A percentile compares a stretch with the other conserved stretches of the same genome.
Evolutionary conservation across 1,139 yeast genomes (phyloP).

Genomic region (Lodderomyces elongisporus): DNA sequence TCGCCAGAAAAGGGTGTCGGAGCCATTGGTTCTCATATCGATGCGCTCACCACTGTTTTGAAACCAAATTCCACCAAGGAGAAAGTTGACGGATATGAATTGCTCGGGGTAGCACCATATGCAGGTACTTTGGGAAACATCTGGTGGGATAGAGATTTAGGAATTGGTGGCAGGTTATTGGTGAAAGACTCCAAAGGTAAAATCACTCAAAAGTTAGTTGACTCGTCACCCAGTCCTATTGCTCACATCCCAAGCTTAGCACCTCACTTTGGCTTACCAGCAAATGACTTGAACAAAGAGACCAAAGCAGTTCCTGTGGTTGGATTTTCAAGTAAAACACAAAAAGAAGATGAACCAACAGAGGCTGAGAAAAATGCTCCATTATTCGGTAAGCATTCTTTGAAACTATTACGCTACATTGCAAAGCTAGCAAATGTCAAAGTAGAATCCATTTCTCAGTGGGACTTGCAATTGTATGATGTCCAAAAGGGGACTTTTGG

Average conservation of each 20-base stretch:
- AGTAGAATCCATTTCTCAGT: slow-evolving; percentile 24
- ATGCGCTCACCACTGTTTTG: slow-evolving; percentile 35
- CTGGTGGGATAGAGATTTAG: slow-evolving; percentile 46
- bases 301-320: slow-evolving; percentile 41
- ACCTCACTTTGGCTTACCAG: slow-evolving; percentile 36
- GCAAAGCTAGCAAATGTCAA: slow-evolving; percentile 25
- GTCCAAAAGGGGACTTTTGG: slow-evolving; percentile 39
- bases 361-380: slow-evolving; percentile 33
- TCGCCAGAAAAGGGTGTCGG: slow-evolving; percentile 34
- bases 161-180: slow-evolving; percentile 41
- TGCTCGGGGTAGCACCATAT: slow-evolving; percentile 42
- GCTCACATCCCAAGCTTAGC: slow-evolving; percentile 42
- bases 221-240: slow-evolving; percentile 35
- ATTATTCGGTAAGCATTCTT: slow-evolving; percentile 34
- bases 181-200: slow-evolving; percentile 22
- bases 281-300: slow-evolving; percentile 32
- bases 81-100: slow-evolving; percentile 35
- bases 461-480: slow-evolving; percentile 41
- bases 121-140: slow-evolving; percentile 33
- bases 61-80: slow-evolving; percentile 32
- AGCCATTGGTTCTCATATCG: slow-evolving; percentile 40
- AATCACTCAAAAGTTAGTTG: slow-evolving; percentile 24
- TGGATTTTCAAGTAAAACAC: slow-evolving; percentile 27
- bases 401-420: slow-evolving; percentile 31
- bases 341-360: slow-evolving; percentile 19